Evolutionary conservation across 108 stramenopile species (phyloP), one percentile per base, ranked within the genome.

Genomic region (Licmophora abbreviata): DNA sequence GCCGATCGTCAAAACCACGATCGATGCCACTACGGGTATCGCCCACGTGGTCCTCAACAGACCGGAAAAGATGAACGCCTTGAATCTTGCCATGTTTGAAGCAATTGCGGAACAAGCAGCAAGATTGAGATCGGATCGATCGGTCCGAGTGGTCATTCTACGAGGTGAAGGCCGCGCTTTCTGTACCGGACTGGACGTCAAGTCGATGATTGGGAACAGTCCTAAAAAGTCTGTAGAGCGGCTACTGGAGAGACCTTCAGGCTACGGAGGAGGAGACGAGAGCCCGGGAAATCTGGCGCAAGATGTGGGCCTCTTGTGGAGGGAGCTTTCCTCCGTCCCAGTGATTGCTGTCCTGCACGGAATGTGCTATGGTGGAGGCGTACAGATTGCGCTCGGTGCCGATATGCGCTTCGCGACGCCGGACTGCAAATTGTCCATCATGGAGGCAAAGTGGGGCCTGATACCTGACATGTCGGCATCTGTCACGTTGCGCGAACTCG

Each of bases 371-470:
- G 93, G 93, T 18, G 93, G 88, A 35, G 92, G 89, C 22, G 51
- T 94, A 48, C 93, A 94, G 61, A 85, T 94, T 56, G 93, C 93
- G 0, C 55, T 91, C 24, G 93, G 93, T 27, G 93, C 88, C 5
- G 93, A 94, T 47, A 59, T 94, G 40, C 77, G 93, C 24, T 83
- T 73, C 51, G 55, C 80, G 29, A 84, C 87, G 0, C 72, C 72
- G 15, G 83, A 87, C 58, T 85, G 85, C 28, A 54, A 83, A 64
- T 68, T 94, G 1, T 68, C 70, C 32, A 82, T 94, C 29, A 94
- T 94, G 93, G 93, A 94, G 71, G 63, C 82, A 8, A 82, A 90
- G 41, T 94, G 89, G 88, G 93, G 93, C 5, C 51, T 94, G 25
- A 87, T 94, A 12, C 93, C 93, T 7, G 93, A 94, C 50, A 93